Evolutionary conservation across 192 early-diverging fungal species (phyloP).

Genomic region (Physocladia obscura): DNA sequence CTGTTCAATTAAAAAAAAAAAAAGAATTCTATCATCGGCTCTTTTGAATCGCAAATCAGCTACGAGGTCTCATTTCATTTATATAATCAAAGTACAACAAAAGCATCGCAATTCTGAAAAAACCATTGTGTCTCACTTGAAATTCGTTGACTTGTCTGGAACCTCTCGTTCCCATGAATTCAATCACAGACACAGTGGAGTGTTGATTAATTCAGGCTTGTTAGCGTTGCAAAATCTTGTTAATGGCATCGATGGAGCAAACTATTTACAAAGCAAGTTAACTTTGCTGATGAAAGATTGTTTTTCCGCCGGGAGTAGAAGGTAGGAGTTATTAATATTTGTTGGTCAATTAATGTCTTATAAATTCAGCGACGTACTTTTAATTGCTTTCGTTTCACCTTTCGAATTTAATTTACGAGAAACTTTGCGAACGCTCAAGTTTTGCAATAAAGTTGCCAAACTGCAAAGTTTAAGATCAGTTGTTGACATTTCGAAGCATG

Average conservation of each 20-base stretch:
- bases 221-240: conserved; percentile 7
- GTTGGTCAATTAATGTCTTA: neutral
- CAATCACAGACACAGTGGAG: neutral
- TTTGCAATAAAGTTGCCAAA: neutral
- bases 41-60: neutral
- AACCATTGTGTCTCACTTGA: neutral
- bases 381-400: conserved; percentile 1
- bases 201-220: neutral
- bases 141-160: neutral
- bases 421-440: neutral
- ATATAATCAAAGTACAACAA: neutral
- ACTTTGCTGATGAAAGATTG: conserved; percentile 5
- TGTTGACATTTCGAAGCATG: too few relatives aligned
- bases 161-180: neutral
- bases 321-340: neutral
- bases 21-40: neutral
- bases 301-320: neutral
- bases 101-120: neutral
- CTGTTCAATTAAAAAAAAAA: neutral
- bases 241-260: neutral
- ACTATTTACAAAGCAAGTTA: neutral
- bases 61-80: conserved; percentile 2
- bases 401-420: neutral
- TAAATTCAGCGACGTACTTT: neutral
- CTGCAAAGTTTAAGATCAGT: too few relatives aligned